Base-by-base conservation (phyloP, 2,329 filamentous ascomycete species). In the Fusarium tanahbumbuense region DNA sequence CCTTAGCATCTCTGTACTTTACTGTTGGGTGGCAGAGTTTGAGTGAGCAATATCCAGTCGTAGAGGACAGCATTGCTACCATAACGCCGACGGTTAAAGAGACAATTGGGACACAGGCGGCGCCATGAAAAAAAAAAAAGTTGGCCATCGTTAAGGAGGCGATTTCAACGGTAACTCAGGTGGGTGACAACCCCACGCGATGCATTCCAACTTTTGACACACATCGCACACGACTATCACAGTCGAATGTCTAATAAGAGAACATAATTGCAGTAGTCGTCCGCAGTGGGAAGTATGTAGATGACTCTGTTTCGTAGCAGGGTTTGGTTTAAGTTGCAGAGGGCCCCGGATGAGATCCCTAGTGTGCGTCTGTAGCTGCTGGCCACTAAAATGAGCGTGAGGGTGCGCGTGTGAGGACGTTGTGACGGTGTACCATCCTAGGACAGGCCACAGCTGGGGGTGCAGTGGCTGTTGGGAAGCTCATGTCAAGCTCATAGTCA, bases 401-500 rank as follows among this genome's bases (percentile, higher is more conserved):
- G 52, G 63, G 67, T 58, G 70, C 57, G 62, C 72, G 70, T 71
- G 65, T 62, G 72, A 72, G 53, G 64, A 50, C 48, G 46, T 56
- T 61, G 68, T 59, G 63, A 72, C 60, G 63, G 72, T 64, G 56
- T 61, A 58, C 48, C 63, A 64, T 64, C 63, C 61, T 32, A 48
- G 42, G 73, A 75, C 71, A 73, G 69, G 59, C 71, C 71, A 75
- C 65, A 70, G 53, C 56, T 57, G 50, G 70, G 49, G 68, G 48
- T 61, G 62, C 52, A 63, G 60, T 56, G 56, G 69, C 63, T 70
- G 62, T 73, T 71, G 55, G 40, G 34, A 57, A 73, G 71, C 72
- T 71, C 68, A 71, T 67, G 44, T 64, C 57, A 52, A 64, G 70
- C 67, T 73, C 69, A 72, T 68, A 62, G 70, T 75, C 73, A 73